Evolutionary conservation across 306 rosid species (phyloP), one percentile per base, ranked within the genome.

Genomic region (Prunus salicina): DNA sequence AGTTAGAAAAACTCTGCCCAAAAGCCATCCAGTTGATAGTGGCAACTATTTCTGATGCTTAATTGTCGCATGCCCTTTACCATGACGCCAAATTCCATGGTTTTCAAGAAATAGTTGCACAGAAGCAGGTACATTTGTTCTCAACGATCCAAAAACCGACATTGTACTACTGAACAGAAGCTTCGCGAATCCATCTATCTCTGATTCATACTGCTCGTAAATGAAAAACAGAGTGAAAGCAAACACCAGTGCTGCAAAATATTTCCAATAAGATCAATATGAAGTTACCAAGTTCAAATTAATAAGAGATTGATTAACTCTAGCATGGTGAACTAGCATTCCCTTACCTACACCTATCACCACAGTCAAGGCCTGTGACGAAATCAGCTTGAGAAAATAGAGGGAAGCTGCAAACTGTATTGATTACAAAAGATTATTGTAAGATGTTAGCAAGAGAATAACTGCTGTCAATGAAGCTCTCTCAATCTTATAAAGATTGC

Each of bases 151-250:
- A 77, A 34, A 64, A 50, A 71, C 57, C 75, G 80, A 86, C 75
- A 78, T 84, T 67, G 72, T 41, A 46, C 77, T 12, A 30, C 50
- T 58, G 74, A 64, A 69, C 14, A 88, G 76, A 72, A 77, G 27
- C 79, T 81, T 85, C 28, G 67, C 74, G 12, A 85, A 53, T 65
- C 80, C 90, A 71, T 91, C 92, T 64, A 91, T 79, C 85, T 88
- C 93, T 12, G 84, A 62, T 77, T 93, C 96, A 50, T 86, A 89
- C 87, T 91, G 97, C 87, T 93, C 97, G 5, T 90, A 89, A 74
- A 91, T 80, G 71, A 89, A 91, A 86, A 93, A 91, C 10, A 84
- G 89, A 51, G 89, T 88, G 83, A 93, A 93, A 27, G 93, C 80
- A 38, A 84, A 76, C 69, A 79, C 89, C 81, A 91, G 80, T 34